Base-by-base conservation (phyloP, 163 green algal species). In the Chlorella variabilis region DNA sequence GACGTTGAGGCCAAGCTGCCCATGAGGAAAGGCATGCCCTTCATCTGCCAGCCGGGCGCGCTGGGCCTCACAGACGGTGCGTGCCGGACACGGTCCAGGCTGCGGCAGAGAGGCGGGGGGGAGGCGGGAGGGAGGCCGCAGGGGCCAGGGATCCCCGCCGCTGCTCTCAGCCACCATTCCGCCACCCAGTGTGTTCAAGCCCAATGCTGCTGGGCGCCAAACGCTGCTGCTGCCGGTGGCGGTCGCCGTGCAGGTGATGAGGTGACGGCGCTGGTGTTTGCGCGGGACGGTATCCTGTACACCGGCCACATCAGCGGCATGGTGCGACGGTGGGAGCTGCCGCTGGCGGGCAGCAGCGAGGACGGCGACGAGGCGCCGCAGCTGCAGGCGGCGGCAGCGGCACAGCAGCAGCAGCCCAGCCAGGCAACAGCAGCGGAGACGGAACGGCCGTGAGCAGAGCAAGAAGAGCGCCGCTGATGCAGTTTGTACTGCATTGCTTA, bases 281-380 rank as follows among this genome's bases (percentile, higher is more conserved):
- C 20, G 3, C 17, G 29, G 3, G 27, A 82, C 0, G 82, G 82
- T 20, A 17, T 77, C 15, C 51, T 86, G 18, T 65, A 76, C 38
- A 49, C 49, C 2, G 82, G 82, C 1, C 75, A 86, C 54, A 59
- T 86, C 38, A 82, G 73, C 49, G 80, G 80, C 25, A 61, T 61
- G 62, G 70, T 85, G 20, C 62, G 78, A 8, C 29, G 23, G 33
- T 84, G 78, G 78, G 70, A 71, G 42, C 71, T 84, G 21, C 78
- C 78, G 2, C 0, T 66, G 45, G 59, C 25, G 9, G 48, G 48
- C 70, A 77, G 70, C 70, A 66, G 41, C 25, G 31, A n/a, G n/a
- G n/a, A 41, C 2, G 42, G 42, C 2, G 70, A 77, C 20, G 70
- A 66, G 4, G 70, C 48, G 70, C 8, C 38, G 59, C n/a, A 67